Conservation (phyloP, 1,284 basidiomycete species). For the Porogramme epimiltina region DNA sequence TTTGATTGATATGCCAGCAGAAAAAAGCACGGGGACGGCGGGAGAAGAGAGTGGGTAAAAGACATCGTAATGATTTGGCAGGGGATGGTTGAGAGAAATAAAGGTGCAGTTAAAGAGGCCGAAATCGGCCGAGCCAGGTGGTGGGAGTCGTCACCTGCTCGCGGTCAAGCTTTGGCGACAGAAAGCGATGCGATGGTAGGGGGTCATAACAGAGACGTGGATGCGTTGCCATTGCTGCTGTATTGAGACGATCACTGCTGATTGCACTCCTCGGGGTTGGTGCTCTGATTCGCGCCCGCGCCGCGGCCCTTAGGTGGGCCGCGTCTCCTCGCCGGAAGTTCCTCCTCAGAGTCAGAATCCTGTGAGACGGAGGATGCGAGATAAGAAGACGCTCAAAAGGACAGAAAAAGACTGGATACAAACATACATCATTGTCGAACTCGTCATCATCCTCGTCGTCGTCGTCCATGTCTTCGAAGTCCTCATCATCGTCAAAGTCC, state of each 20-base stretch:
- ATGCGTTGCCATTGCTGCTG: too few relatives aligned
- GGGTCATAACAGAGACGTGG: too few relatives aligned
- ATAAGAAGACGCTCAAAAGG: constrained; percentile 7
- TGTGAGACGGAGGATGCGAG: constrained; percentile 25
- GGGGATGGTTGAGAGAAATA: too few relatives aligned
- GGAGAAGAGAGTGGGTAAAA: background rate
- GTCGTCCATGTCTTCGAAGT: constrained; percentile 63
- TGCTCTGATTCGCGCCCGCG: constrained; percentile 41
- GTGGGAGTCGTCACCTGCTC: too few relatives aligned
- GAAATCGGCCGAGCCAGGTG: too few relatives aligned
- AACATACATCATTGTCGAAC: constrained; percentile 53
- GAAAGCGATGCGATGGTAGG: background rate
- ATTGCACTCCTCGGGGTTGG: constrained; percentile 84
- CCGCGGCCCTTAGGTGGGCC: constrained; percentile 58
- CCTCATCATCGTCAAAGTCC: constrained; percentile 73
- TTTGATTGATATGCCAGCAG: constrained; percentile 22
- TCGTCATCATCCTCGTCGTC: constrained; percentile 53
- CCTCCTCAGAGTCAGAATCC: constrained; percentile 65
- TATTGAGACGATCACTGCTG: constrained; percentile 75
- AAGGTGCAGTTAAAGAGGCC: too few relatives aligned
- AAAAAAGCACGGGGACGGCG: background rate
- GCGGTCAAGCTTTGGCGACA: too few relatives aligned
- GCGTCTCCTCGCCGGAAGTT: constrained; percentile 57
- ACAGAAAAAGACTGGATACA: constrained; percentile 21
- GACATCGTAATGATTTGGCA: background rate